phyloP scores from a whole-genome alignment of 495 filamentous ascomycete species.

The Trichoderma virens region DNA sequence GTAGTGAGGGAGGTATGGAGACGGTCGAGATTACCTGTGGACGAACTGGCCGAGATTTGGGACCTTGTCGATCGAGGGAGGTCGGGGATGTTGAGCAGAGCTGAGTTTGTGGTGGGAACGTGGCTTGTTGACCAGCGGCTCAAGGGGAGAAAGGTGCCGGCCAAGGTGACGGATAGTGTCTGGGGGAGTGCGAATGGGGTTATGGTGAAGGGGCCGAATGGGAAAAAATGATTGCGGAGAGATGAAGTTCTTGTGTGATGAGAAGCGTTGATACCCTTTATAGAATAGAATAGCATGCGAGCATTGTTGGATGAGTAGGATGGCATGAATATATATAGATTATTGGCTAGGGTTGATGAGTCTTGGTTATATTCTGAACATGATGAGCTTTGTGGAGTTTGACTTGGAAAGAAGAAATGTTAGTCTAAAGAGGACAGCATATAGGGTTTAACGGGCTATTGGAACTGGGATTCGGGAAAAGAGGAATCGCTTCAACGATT shows the following conservation, averaged over 20 bases:
- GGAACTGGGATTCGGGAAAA: no score
- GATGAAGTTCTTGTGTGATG: background rate
- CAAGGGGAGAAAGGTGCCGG: slow-evolving; percentile 79
- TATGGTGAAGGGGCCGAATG: slow-evolving; percentile 28
- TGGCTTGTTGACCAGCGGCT: slow-evolving; percentile 92
- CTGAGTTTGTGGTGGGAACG: slow-evolving; percentile 91
- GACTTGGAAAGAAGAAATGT: no score
- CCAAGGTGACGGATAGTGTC: slow-evolving; percentile 68
- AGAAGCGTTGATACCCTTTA: background rate
- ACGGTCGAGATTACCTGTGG: slow-evolving; percentile 59
- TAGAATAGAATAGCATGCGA: background rate
- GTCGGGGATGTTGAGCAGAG: slow-evolving; percentile 54
- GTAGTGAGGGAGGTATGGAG: slow-evolving; percentile 83
- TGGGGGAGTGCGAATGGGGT: slow-evolving; percentile 74
- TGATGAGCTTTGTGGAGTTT: no score
- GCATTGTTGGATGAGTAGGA: background rate
- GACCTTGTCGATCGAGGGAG: slow-evolving; percentile 65
- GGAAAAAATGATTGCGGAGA: background rate
- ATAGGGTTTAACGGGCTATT: no score
- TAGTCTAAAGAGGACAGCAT: no score
- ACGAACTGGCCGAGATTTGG: slow-evolving; percentile 75
- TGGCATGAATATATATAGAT: background rate
- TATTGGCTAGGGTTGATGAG: no score
- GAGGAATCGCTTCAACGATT: no score
- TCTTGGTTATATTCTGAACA: no score